Evolutionary conservation across 139 green algal species (phyloP).

Genomic region (Closterium sp.): DNA sequence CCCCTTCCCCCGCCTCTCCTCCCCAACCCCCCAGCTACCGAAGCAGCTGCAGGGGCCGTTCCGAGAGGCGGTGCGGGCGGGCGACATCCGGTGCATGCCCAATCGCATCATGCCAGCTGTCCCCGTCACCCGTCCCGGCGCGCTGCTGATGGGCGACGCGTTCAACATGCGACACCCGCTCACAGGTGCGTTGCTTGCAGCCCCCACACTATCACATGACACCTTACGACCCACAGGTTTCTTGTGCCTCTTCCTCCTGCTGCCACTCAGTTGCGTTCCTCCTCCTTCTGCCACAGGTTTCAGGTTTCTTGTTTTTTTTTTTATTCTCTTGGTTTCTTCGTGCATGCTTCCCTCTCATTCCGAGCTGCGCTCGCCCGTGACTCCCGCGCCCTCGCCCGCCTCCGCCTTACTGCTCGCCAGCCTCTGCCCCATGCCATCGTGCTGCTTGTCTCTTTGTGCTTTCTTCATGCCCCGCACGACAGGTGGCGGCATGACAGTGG

Average conservation of each 20-base stretch:
- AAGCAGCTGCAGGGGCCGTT: slow-evolving; percentile 73
- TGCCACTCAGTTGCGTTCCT: background rate
- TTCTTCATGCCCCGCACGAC: background rate
- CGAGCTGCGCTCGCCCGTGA: background rate
- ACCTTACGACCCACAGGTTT: too few species aligned
- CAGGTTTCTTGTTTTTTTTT: too few species aligned
- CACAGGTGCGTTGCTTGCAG: slow-evolving; percentile 18
- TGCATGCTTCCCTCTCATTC: background rate
- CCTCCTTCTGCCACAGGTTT: too few species aligned
- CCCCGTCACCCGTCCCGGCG: slow-evolving; percentile 65
- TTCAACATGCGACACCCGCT: slow-evolving; percentile 99
- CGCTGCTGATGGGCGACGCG: slow-evolving; percentile 92
- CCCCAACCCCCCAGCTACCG: slow-evolving; percentile 52
- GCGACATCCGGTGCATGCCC: slow-evolving; percentile 73
- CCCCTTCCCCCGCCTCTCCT: background rate
- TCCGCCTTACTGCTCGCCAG: too few species aligned
- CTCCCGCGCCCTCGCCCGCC: too few species aligned
- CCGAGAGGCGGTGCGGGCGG: slow-evolving; percentile 62
- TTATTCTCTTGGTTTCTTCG: too few species aligned
- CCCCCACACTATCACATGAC: background rate
- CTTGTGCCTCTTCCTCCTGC: too few species aligned
- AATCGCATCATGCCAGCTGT: slow-evolving; percentile 83
- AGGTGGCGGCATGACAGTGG: slow-evolving; percentile 82
- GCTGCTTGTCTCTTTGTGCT: background rate
- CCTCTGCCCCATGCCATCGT: background rate